These are phyloP conservation scores for Brettanomyces anomalus DNA, from an alignment of 805 yeast genomes.

Conservation along the genomic window DNA sequence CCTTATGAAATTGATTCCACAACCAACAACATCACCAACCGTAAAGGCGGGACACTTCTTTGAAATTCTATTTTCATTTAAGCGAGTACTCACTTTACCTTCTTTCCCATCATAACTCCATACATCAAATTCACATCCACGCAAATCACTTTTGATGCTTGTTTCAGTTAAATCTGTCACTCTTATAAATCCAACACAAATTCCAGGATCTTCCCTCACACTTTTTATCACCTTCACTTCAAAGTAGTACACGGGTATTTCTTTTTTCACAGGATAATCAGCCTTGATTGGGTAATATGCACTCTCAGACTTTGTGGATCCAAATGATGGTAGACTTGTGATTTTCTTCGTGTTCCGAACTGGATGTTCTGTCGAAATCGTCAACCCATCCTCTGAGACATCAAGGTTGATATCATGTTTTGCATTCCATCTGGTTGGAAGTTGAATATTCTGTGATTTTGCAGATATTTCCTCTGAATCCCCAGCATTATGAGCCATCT, in stretches of 20 bases:
- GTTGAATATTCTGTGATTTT: background rate
- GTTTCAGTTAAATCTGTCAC: conserved; percentile 15
- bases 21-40: conserved; percentile 62
- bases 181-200: conserved; percentile 38
- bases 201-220: conserved; percentile 28
- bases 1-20: conserved; percentile 67
- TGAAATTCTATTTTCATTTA: conserved; percentile 26
- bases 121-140: conserved; percentile 38
- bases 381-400: conserved; percentile 15
- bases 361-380: conserved; percentile 17
- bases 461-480: too few relatives aligned
- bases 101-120: conserved; percentile 48
- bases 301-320: conserved; percentile 5
- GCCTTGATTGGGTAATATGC: conserved; percentile 22
- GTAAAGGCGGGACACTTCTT: conserved; percentile 39
- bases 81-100: conserved; percentile 33
- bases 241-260: conserved; percentile 40
- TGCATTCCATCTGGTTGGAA: conserved; percentile 21
- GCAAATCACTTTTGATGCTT: conserved; percentile 26
- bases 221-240: conserved; percentile 35
- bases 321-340: background rate
- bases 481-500: too few relatives aligned
- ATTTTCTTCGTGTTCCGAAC: conserved; percentile 5
- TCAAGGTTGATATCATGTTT: conserved; percentile 13
- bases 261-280: conserved; percentile 26